Evolutionary conservation across 345 rosid species (phyloP).

Genomic region (Luvunga scandens): DNA sequence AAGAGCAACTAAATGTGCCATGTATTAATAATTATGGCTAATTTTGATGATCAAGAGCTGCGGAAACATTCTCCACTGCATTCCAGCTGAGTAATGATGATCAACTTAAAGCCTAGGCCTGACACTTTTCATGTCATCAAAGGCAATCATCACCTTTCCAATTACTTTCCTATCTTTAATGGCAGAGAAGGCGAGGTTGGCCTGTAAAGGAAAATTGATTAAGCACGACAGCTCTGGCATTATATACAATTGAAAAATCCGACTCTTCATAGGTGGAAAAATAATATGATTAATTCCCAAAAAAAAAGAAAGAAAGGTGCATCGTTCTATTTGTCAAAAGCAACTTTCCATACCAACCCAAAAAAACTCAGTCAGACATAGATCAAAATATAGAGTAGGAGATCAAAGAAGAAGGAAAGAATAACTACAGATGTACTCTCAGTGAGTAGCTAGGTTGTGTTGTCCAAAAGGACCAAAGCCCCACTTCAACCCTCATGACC

Average conservation of each 20-base stretch:
- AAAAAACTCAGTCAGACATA: background rate
- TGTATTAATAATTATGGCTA: background rate
- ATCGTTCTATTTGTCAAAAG: background rate
- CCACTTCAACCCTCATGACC: background rate
- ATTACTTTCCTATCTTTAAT: constrained; percentile 84
- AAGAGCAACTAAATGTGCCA: background rate
- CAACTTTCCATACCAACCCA: background rate
- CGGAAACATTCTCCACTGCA: background rate
- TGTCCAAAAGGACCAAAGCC: background rate
- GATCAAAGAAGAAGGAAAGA: background rate
- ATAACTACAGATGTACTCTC: background rate
- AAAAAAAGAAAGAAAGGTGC: background rate
- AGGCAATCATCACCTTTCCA: constrained; percentile 80
- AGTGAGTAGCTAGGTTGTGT: background rate
- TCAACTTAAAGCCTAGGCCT: constrained; percentile 59
- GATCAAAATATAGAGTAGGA: background rate
- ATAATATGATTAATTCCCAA: background rate
- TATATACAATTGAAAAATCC: background rate
- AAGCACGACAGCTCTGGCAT: background rate
- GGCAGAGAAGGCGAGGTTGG: constrained; percentile 72
- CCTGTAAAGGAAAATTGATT: constrained; percentile 44
- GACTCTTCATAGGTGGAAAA: background rate
- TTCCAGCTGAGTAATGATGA: background rate
- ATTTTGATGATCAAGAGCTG: background rate
- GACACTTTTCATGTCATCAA: constrained; percentile 35